Percentiles rank a stretch among this genome's conserved stretches.
phyloP scores from a whole-genome alignment of 495 filamentous ascomycete genomes.

The Aspergillus baeticus region DNA sequence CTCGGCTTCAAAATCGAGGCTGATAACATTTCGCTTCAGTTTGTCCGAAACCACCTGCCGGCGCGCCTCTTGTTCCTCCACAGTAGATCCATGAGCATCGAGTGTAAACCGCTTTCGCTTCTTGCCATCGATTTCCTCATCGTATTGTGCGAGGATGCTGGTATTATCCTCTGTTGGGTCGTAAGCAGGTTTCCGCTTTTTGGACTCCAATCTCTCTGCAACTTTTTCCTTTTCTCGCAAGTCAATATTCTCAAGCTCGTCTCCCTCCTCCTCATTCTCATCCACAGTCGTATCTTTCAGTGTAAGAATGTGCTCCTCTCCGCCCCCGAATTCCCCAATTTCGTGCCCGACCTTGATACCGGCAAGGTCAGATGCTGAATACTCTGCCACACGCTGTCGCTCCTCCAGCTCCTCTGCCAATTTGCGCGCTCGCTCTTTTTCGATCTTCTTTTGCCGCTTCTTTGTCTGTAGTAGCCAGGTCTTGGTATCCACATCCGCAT shows the following conservation, averaged over 20 bases:
- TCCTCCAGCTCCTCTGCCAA: slow-evolving; percentile 73
- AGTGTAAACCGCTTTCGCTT: slow-evolving; percentile 86
- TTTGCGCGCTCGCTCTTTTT: slow-evolving; percentile 69
- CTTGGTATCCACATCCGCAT: slow-evolving; percentile 68
- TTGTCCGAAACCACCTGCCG: slow-evolving; percentile 55
- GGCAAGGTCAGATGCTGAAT: slow-evolving; percentile 79
- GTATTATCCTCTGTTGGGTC: slow-evolving; percentile 71
- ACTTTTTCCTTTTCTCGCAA: slow-evolving; percentile 76
- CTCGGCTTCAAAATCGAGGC: slow-evolving; percentile 68
- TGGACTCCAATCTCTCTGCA: slow-evolving; percentile 73
- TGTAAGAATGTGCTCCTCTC: slow-evolving; percentile 80
- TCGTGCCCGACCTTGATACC: slow-evolving; percentile 92
- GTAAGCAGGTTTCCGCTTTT: slow-evolving; percentile 90
- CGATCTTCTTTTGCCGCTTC: slow-evolving; percentile 87
- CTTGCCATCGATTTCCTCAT: slow-evolving; percentile 92
- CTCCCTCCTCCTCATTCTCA: slow-evolving; percentile 83
- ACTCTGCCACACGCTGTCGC: slow-evolving; percentile 54
- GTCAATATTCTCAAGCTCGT: slow-evolving; percentile 85
- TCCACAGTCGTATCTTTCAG: slow-evolving; percentile 87
- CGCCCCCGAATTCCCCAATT: slow-evolving; percentile 69
- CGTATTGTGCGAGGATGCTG: slow-evolving; percentile 81
- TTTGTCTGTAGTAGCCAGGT: slow-evolving; percentile 84
- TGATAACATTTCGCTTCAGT: slow-evolving; percentile 68
- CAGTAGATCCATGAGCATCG: slow-evolving; percentile 67
- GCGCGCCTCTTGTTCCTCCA: slow-evolving; percentile 61